Conservation (phyloP, 106 monocot genomes). For the Vanilla planifolia region DNA sequence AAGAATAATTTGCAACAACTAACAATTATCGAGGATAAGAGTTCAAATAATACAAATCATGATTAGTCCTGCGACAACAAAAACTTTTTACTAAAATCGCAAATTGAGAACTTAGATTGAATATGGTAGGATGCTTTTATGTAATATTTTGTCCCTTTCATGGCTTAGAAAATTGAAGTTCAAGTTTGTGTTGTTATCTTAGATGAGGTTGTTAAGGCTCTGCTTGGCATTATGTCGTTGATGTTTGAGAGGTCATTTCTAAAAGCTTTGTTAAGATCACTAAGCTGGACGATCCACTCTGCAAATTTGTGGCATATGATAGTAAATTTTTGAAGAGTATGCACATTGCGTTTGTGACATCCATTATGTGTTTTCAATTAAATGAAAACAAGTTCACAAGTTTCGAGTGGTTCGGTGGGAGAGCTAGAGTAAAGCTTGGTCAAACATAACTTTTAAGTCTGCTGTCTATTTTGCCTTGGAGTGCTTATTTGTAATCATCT, state of each 20-base stretch:
- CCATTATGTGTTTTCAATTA: background rate
- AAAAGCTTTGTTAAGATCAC: no score
- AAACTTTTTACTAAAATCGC: background rate
- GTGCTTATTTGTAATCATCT: no score
- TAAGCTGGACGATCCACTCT: no score
- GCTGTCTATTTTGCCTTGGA: no score
- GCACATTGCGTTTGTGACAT: background rate
- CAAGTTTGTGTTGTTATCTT: background rate
- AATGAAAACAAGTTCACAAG: background rate
- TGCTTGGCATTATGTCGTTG: background rate
- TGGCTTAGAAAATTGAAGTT: no score
- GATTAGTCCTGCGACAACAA: no score
- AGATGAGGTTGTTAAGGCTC: background rate
- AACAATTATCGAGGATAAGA: background rate
- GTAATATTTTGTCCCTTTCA: background rate
- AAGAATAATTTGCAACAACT: background rate
- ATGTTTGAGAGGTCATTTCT: no score
- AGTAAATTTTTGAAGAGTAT: background rate
- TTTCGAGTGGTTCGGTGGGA: background rate
- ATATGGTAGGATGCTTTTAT: background rate
- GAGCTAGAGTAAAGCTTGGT: no score
- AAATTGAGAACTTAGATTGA: background rate
- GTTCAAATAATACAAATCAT: background rate
- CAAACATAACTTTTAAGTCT: no score
- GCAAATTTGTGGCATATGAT: background rate